Conservation (phyloP, 306 rosid genomes). For the Acacia acuminata region DNA sequence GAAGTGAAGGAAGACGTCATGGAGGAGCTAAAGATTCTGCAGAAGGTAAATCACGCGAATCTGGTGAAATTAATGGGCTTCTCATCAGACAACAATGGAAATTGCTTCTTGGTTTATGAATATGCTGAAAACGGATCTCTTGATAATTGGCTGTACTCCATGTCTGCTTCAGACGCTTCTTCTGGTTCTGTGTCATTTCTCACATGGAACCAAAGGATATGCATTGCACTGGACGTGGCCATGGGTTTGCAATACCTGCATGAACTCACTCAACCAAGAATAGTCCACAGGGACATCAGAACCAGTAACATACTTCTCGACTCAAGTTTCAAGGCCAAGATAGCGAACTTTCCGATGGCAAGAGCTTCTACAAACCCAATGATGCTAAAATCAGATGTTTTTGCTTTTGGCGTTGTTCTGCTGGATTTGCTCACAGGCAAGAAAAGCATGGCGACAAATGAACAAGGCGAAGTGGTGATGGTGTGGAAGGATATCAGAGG, state of each 20-base stretch:
- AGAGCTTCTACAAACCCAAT: conserved; percentile 43
- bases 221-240: conserved; percentile 78
- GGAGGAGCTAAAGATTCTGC: conserved; percentile 73
- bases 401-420: conserved; percentile 69
- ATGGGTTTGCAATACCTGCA: conserved; percentile 82
- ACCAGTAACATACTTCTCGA: conserved; percentile 73
- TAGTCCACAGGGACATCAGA: conserved; percentile 75
- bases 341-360: conserved; percentile 75
- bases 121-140: conserved; percentile 79
- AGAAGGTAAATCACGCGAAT: conserved; percentile 81
- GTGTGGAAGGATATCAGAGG: conserved; percentile 64
- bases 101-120: conserved; percentile 68
- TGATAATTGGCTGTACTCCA: conserved; percentile 55
- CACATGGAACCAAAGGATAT: conserved; percentile 72
- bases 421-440: conserved; percentile 68
- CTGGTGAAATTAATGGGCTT: conserved; percentile 74
- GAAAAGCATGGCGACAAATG: conserved; percentile 50
- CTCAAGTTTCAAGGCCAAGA: conserved; percentile 68
- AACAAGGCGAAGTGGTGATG: conserved; percentile 61
- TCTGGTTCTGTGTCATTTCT: conserved; percentile 41
- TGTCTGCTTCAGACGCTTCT: conserved; percentile 26
- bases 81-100: conserved; percentile 48
- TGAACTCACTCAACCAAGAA: conserved; percentile 75
- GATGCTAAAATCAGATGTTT: conserved; percentile 65
- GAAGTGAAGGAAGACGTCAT: conserved; percentile 54